These are phyloP conservation scores for Rosa persica DNA, from an alignment of 306 rosid species.

Conservation along the genomic window DNA sequence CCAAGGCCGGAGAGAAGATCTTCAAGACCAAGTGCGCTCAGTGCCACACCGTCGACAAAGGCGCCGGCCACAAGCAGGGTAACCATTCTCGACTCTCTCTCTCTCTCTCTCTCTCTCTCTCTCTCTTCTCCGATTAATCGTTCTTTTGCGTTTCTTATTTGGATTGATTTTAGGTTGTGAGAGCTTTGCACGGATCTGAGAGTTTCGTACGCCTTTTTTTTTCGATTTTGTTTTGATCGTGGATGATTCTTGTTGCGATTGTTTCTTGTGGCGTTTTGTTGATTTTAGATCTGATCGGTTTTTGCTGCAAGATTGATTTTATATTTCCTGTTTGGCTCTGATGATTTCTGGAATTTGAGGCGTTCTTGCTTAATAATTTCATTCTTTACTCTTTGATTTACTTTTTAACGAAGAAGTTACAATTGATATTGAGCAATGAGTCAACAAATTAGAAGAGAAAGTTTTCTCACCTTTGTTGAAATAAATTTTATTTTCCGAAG, in stretches of 20 bases:
- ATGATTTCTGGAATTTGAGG: neutral
- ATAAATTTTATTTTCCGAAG: neutral
- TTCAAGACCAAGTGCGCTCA: conserved; percentile 87
- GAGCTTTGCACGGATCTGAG: conserved; percentile 20
- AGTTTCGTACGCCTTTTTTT: neutral
- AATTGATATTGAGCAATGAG: neutral
- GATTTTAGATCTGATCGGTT: neutral
- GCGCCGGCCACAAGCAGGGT: conserved; percentile 97
- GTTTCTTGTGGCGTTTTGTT: neutral
- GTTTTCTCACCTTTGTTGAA: too few species aligned
- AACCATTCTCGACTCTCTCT: neutral
- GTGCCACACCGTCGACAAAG: conserved; percentile 87
- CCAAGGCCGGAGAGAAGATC: conserved; percentile 68
- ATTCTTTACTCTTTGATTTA: neutral
- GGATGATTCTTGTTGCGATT: neutral
- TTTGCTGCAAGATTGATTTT: neutral
- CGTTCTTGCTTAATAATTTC: neutral
- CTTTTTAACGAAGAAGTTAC: neutral
- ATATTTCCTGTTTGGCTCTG: neutral
- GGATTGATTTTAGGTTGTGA: neutral
- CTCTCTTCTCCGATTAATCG: neutral
- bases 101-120: neutral
- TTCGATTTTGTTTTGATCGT: neutral
- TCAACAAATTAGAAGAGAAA: too few species aligned
- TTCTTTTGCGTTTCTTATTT: neutral